phyloP scores from a whole-genome alignment of 1,284 basidiomycete genomes.

The Austroboletus novae-zelandiae region DNA sequence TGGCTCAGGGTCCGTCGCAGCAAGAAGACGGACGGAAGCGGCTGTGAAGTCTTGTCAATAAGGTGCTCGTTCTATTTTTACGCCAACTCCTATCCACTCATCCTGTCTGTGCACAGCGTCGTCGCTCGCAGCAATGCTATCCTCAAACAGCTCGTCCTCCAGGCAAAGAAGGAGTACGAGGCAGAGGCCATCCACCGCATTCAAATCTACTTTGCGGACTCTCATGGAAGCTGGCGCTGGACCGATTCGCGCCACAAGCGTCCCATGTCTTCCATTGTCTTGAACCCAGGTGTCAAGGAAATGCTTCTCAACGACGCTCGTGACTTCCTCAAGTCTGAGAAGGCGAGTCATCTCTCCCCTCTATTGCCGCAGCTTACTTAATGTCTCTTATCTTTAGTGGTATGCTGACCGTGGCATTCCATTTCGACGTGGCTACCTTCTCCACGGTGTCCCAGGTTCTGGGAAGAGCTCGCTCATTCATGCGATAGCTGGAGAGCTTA shows the following conservation, averaged over 20 bases:
- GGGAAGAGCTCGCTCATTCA: conserved; percentile 83
- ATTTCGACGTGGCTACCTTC: conserved; percentile 80
- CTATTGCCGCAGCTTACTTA: neutral
- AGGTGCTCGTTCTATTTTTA: conserved; percentile 42
- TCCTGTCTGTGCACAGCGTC: conserved; percentile 44
- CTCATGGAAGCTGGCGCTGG: conserved; percentile 83
- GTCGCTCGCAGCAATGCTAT: conserved; percentile 77
- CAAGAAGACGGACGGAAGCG: conserved; percentile 60
- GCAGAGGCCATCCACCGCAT: conserved; percentile 79
- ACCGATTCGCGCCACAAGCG: conserved; percentile 80
- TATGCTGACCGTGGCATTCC: conserved; percentile 72
- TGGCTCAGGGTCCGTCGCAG: conserved; percentile 73
- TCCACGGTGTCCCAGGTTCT: conserved; percentile 78
- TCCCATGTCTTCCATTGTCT: conserved; percentile 74
- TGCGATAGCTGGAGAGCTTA: conserved; percentile 77
- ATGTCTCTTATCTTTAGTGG: conserved; percentile 40
- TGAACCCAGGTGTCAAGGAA: conserved; percentile 81
- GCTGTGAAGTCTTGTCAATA: conserved; percentile 71
- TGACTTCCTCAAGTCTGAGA: conserved; percentile 78
- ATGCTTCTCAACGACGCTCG: conserved; percentile 77
- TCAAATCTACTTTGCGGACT: conserved; percentile 82
- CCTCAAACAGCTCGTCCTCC: conserved; percentile 80
- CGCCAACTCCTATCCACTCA: conserved; percentile 9
- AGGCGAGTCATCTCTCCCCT: conserved; percentile 40
- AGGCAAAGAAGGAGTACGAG: conserved; percentile 83